phyloP scores from a whole-genome alignment of 2,329 filamentous ascomycete genomes.

The Epichloe glyceriae region DNA sequence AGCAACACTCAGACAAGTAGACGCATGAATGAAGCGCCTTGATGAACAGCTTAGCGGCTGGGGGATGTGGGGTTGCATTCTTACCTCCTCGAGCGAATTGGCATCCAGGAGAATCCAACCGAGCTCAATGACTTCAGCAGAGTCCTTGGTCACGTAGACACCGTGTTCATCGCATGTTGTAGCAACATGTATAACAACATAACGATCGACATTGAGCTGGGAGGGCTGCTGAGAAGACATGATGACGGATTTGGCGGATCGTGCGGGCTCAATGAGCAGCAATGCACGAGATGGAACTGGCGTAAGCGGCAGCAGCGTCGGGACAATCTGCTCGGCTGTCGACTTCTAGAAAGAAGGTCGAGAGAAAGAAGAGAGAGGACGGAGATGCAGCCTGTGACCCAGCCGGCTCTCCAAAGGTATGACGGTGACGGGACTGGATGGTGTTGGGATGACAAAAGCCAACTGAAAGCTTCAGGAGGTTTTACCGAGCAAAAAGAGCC shows the following conservation, averaged over 20 bases:
- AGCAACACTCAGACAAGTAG: constrained; percentile 8
- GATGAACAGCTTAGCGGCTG: background rate
- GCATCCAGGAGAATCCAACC: constrained; percentile 94
- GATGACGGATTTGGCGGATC: constrained; percentile 11
- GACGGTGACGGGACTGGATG: constrained; percentile 12
- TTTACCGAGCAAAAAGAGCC: constrained; percentile 13
- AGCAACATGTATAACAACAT: constrained; percentile 95
- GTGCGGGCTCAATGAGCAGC: constrained; percentile 10
- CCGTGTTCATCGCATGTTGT: constrained; percentile 99
- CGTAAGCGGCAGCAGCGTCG: constrained; percentile 7
- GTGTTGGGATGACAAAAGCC: constrained; percentile 11
- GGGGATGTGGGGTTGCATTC: constrained; percentile 16
- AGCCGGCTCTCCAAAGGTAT: constrained; percentile 17
- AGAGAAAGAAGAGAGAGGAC: constrained; percentile 12
- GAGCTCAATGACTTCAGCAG: constrained; percentile 96
- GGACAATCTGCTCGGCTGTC: constrained; percentile 7
- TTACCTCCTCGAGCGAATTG: constrained; percentile 84
- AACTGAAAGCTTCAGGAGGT: constrained; percentile 17
- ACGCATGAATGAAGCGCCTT: constrained; percentile 1
- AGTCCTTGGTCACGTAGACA: constrained; percentile 98
- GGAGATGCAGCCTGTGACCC: constrained; percentile 24
- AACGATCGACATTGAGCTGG: constrained; percentile 75
- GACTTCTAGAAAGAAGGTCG: constrained; percentile 9
- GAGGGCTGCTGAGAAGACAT: constrained; percentile 31
- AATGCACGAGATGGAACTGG: constrained; percentile 7